Evolutionary conservation across 768 basidiomycete species (phyloP).

Genomic region (Tremella mesenterica): DNA sequence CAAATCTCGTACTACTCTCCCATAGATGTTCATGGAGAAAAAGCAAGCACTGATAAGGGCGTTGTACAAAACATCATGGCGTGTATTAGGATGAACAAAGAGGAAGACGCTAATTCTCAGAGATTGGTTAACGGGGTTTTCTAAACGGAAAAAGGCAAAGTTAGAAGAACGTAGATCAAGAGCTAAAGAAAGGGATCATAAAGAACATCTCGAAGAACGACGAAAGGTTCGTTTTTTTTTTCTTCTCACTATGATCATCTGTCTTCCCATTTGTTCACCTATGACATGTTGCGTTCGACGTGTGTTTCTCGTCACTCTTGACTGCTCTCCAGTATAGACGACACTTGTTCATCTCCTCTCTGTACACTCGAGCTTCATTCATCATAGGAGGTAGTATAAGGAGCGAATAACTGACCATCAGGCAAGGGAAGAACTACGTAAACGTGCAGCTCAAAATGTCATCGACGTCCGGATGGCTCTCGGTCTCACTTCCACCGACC

Average conservation of each 20-base stretch:
- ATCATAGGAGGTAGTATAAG: too few relatives aligned
- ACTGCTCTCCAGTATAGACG: not conserved
- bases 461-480: constrained; percentile 62
- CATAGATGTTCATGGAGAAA: too few relatives aligned
- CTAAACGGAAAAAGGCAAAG: constrained; percentile 80
- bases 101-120: constrained; percentile 48
- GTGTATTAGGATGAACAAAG: too few relatives aligned
- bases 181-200: constrained; percentile 67
- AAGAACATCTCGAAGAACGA: constrained; percentile 62
- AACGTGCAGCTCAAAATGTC: constrained; percentile 69
- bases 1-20: too few relatives aligned
- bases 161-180: constrained; percentile 65
- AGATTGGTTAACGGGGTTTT: constrained; percentile 86
- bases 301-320: not conserved
- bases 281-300: not conserved
- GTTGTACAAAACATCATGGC: not conserved
- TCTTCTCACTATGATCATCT: not conserved
- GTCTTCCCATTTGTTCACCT: not conserved
- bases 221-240: constrained; percentile 55
- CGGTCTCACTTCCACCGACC: constrained; percentile 17
- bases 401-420: constrained; percentile 45
- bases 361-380: too few relatives aligned
- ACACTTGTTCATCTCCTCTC: too few relatives aligned
- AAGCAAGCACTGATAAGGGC: not conserved
- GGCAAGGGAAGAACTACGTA: constrained; percentile 69